These are phyloP conservation scores for Yamadazyma ubonensis DNA, from an alignment of 805 yeast species.

Conservation along the genomic window DNA sequence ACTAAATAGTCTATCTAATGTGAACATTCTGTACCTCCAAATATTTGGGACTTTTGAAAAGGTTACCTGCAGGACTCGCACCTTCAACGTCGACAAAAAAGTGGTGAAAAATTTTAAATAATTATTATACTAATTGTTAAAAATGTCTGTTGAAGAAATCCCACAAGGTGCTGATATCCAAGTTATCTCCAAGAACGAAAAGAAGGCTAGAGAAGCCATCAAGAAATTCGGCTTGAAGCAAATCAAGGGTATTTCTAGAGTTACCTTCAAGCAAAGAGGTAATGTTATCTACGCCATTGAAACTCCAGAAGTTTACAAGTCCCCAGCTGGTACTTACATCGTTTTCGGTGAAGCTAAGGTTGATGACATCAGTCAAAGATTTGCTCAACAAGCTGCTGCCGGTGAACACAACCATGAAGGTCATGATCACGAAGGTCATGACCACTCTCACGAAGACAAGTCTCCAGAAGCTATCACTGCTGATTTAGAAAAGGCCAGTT, in stretches of 20 bases:
- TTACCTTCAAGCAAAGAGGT: constrained; percentile 91
- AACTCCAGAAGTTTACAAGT: constrained; percentile 91
- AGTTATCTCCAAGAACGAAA: constrained; percentile 85
- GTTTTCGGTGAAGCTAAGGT: constrained; percentile 98
- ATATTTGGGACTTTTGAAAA: neutral
- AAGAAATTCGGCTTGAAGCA: constrained; percentile 85
- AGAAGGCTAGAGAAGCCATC: constrained; percentile 91
- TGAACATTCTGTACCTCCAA: neutral
- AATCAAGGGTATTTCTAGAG: constrained; percentile 90
- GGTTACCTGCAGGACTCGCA: neutral
- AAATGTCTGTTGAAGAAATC: constrained; percentile 48
- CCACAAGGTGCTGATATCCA: constrained; percentile 83
- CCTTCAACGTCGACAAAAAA: constrained; percentile 1
- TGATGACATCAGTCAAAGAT: constrained; percentile 87
- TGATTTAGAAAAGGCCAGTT: constrained; percentile 56
- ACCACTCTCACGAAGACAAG: constrained; percentile 42
- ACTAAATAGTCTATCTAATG: no score
- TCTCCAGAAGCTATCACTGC: constrained; percentile 80
- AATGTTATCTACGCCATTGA: constrained; percentile 90
- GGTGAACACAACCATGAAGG: constrained; percentile 36
- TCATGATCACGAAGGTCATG: constrained; percentile 17
- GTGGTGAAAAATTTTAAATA: constrained; percentile 15
- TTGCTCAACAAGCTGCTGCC: constrained; percentile 59
- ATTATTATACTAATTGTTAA: constrained; percentile 13
- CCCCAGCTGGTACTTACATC: constrained; percentile 90